phyloP scores from a whole-genome alignment of 768 basidiomycete genomes.

The Boletus speciosus region DNA sequence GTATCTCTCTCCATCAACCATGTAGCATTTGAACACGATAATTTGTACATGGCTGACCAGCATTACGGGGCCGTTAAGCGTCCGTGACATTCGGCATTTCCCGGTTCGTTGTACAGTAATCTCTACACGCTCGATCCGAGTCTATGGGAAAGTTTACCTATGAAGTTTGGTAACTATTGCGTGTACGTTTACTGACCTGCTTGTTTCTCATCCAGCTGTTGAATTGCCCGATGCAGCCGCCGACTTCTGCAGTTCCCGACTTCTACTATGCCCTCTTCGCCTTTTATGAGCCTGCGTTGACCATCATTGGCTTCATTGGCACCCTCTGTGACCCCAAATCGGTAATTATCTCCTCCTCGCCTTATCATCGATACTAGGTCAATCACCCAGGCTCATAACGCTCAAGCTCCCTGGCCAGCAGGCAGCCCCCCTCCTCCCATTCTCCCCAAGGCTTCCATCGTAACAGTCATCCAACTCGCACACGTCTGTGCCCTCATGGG shows the following conservation, averaged over 20 bases:
- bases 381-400: conserved; percentile 56
- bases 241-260: conserved; percentile 63
- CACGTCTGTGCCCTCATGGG: conserved; percentile 77
- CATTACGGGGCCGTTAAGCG: too few species aligned
- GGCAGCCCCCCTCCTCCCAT: conserved; percentile 42
- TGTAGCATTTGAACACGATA: too few species aligned
- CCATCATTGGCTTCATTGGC: conserved; percentile 62
- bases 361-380: not conserved
- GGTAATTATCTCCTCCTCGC: conserved; percentile 35
- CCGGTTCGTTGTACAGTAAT: too few species aligned
- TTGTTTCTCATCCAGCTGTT: not conserved
- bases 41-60: too few species aligned
- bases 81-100: too few species aligned
- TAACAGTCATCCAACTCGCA: conserved; percentile 72
- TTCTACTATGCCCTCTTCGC: conserved; percentile 74
- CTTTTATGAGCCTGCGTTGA: conserved; percentile 69
- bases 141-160: too few species aligned
- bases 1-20: too few species aligned
- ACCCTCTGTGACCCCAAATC: conserved; percentile 61
- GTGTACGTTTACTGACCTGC: not conserved
- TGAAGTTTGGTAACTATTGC: too few species aligned
- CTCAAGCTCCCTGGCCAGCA: conserved; percentile 70
- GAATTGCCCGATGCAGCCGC: conserved; percentile 34
- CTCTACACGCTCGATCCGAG: too few species aligned
- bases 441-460: conserved; percentile 59